Conservation (phyloP, 2,329 filamentous ascomycete genomes). For the Knoxdaviesia proteae region DNA sequence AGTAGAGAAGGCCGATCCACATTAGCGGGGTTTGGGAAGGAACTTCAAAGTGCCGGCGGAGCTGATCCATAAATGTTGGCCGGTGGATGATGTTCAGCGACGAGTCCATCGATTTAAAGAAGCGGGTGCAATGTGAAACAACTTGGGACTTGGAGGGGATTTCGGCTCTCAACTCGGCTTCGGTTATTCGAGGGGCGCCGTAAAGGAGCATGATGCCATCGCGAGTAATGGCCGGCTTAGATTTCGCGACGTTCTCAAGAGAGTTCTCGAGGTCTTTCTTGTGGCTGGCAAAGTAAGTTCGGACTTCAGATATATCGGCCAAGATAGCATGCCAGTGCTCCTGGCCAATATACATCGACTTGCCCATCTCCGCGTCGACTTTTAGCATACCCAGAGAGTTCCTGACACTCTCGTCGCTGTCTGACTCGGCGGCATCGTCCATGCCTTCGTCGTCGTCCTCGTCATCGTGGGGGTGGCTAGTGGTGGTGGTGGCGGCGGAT, state of each 20-base stretch:
- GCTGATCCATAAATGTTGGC: constrained; percentile 63
- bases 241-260: constrained; percentile 51
- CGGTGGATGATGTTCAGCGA: constrained; percentile 59
- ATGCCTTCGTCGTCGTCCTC: constrained; percentile 33
- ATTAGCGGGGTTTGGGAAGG: constrained; percentile 53
- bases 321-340: constrained; percentile 69
- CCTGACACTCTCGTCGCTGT: constrained; percentile 46
- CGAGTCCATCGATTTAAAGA: constrained; percentile 65
- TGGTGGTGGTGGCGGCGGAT: too few relatives aligned
- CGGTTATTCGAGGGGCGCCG: constrained; percentile 49
- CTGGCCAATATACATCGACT: constrained; percentile 63
- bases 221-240: constrained; percentile 35
- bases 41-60: constrained; percentile 46
- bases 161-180: constrained; percentile 56
- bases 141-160: constrained; percentile 66
- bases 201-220: constrained; percentile 63
- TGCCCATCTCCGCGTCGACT: constrained; percentile 55
- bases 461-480: constrained; percentile 12
- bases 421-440: constrained; percentile 42
- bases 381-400: constrained; percentile 66
- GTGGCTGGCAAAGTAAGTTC: constrained; percentile 68
- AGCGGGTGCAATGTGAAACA: constrained; percentile 69
- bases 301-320: constrained; percentile 75
- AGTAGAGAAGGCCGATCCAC: constrained; percentile 61
- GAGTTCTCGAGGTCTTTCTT: constrained; percentile 79